phyloP scores from a whole-genome alignment of 2,329 filamentous ascomycete species.

The Nemania bipapillata region DNA sequence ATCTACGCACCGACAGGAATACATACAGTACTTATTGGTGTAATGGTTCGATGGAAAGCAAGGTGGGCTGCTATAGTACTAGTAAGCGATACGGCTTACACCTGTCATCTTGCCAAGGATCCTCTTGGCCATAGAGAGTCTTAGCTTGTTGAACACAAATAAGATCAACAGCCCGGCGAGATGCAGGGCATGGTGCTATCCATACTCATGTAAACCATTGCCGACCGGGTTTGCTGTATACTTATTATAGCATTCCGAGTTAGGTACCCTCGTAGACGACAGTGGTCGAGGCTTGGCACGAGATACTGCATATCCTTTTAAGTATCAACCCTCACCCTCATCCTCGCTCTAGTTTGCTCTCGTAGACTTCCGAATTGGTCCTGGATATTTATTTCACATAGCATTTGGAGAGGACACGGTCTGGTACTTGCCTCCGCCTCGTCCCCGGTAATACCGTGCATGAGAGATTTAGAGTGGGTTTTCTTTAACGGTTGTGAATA shows the following conservation, averaged over 20 bases:
- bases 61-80: conserved; percentile 23
- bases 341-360: conserved; percentile 19
- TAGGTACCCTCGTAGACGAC: not conserved
- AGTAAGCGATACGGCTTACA: conserved; percentile 37
- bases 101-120: conserved; percentile 36
- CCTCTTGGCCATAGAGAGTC: conserved; percentile 15
- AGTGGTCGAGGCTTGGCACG: conserved; percentile 16
- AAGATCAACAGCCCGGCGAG: conserved; percentile 18
- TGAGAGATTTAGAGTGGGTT: conserved; percentile 10
- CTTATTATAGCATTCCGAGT: conserved; percentile 38
- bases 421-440: conserved; percentile 3
- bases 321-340: conserved; percentile 31
- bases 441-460: not conserved
- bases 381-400: conserved; percentile 12
- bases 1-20: no score
- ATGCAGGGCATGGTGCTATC: conserved; percentile 6
- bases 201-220: conserved; percentile 8
- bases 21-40: not conserved
- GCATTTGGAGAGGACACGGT: conserved; percentile 11
- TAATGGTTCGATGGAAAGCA: conserved; percentile 26
- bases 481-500: conserved; percentile 10
- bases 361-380: conserved; percentile 9
- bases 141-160: conserved; percentile 33
- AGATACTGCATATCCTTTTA: conserved; percentile 26
- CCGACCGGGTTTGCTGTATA: conserved; percentile 7